Conservation (phyloP, 345 rosid genomes). For the Corymbia maculata region DNA sequence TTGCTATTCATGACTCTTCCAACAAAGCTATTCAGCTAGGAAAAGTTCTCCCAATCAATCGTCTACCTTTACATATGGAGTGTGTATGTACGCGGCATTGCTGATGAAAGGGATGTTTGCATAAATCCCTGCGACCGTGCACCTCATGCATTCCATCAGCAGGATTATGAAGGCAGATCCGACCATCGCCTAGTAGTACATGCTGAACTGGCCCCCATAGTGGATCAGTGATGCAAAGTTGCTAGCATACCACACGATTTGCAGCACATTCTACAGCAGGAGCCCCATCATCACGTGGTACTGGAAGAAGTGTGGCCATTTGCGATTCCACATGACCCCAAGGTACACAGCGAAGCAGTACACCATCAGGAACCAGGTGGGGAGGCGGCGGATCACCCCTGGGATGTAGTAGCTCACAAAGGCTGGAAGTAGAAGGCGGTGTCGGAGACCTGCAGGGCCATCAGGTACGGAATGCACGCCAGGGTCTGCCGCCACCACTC, state of each 20-base stretch:
- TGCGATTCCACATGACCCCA: slow-evolving; percentile 56
- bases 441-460: slow-evolving; percentile 71
- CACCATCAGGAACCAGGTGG: slow-evolving; percentile 59
- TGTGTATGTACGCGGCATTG: slow-evolving; percentile 71
- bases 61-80: slow-evolving; percentile 46
- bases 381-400: slow-evolving; percentile 60
- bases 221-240: slow-evolving; percentile 75
- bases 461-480: slow-evolving; percentile 60
- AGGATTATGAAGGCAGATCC: slow-evolving; percentile 45
- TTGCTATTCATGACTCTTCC: not conserved
- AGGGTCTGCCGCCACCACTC: slow-evolving; percentile 86
- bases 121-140: slow-evolving; percentile 60
- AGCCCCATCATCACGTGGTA: slow-evolving; percentile 91
- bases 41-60: not conserved
- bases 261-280: slow-evolving; percentile 60
- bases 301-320: slow-evolving; percentile 66
- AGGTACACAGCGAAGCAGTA: slow-evolving; percentile 51
- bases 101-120: slow-evolving; percentile 48
- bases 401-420: slow-evolving; percentile 57
- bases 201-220: slow-evolving; percentile 47
- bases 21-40: not conserved
- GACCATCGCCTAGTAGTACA: slow-evolving; percentile 58
- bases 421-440: slow-evolving; percentile 57
- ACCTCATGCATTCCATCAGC: slow-evolving; percentile 50
- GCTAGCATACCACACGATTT: slow-evolving; percentile 49